phyloP scores from a whole-genome alignment of 306 rosid species.

The Albizia julibrissin region DNA sequence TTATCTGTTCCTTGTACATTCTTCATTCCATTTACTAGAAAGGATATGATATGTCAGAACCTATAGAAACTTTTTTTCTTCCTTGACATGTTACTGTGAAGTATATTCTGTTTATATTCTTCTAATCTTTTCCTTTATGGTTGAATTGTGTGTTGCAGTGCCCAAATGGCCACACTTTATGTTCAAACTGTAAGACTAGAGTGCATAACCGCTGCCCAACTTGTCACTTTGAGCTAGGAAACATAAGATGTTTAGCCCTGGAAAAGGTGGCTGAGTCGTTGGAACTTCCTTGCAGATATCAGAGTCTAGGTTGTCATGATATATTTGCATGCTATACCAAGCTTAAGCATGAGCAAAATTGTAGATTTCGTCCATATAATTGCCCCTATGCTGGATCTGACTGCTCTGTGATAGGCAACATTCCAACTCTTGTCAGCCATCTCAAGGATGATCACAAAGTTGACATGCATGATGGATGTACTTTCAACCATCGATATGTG shows the following conservation, averaged over 20 bases:
- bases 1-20: background rate
- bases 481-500: slow-evolving; percentile 92
- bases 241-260: slow-evolving; percentile 92
- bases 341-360: slow-evolving; percentile 81
- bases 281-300: slow-evolving; percentile 89
- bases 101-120: background rate
- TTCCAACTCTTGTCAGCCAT: slow-evolving; percentile 76
- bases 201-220: slow-evolving; percentile 91
- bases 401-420: slow-evolving; percentile 83
- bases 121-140: slow-evolving; percentile 34
- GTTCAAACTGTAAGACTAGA: slow-evolving; percentile 74
- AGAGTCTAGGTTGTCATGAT: slow-evolving; percentile 78
- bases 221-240: slow-evolving; percentile 77
- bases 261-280: slow-evolving; percentile 91
- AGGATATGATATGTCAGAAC: background rate
- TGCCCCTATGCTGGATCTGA: slow-evolving; percentile 96
- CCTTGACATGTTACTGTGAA: slow-evolving; percentile 15
- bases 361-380: slow-evolving; percentile 78
- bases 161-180: slow-evolving; percentile 96
- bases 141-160: slow-evolving; percentile 58
- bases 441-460: slow-evolving; percentile 90
- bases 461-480: slow-evolving; percentile 90
- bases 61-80: slow-evolving; percentile 10
- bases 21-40: slow-evolving; percentile 10
- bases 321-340: slow-evolving; percentile 78